A percentile compares a stretch with the other conserved stretches of the same genome.
Conservation (phyloP, 2,329 filamentous ascomycete species). For the Talaromyces verruculosus region DNA sequence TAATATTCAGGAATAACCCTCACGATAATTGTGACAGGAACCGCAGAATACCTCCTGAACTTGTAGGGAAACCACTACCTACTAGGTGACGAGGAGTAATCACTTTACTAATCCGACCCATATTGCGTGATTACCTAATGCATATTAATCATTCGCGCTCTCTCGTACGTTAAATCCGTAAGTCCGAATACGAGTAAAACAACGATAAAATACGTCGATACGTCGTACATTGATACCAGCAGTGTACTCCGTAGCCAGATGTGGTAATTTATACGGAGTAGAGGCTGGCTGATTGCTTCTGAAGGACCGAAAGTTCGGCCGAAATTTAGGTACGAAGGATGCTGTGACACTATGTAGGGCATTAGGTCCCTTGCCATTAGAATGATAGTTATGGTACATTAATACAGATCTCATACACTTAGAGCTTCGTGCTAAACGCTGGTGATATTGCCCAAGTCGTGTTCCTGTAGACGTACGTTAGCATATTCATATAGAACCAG, state of each 20-base stretch:
- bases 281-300: neutral
- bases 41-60: too few relatives aligned
- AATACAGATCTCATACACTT: neutral
- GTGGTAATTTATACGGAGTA: neutral
- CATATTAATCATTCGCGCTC: neutral
- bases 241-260: neutral
- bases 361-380: neutral
- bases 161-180: neutral
- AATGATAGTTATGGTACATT: neutral
- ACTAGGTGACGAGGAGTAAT: neutral
- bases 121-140: slow-evolving; percentile 7
- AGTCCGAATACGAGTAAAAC: slow-evolving; percentile 4
- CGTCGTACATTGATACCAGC: neutral
- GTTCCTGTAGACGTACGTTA: slow-evolving; percentile 30
- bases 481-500: neutral
- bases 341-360: too few relatives aligned
- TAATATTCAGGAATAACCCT: neutral
- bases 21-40: too few relatives aligned
- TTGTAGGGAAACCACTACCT: too few relatives aligned
- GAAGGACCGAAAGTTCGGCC: neutral
- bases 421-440: neutral
- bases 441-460: slow-evolving; percentile 40
- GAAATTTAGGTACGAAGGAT: neutral
- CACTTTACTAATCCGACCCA: neutral
- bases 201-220: neutral